Base-by-base conservation (phyloP, 2,329 filamentous ascomycete genomes). In the Phaeoacremonium minimum region DNA sequence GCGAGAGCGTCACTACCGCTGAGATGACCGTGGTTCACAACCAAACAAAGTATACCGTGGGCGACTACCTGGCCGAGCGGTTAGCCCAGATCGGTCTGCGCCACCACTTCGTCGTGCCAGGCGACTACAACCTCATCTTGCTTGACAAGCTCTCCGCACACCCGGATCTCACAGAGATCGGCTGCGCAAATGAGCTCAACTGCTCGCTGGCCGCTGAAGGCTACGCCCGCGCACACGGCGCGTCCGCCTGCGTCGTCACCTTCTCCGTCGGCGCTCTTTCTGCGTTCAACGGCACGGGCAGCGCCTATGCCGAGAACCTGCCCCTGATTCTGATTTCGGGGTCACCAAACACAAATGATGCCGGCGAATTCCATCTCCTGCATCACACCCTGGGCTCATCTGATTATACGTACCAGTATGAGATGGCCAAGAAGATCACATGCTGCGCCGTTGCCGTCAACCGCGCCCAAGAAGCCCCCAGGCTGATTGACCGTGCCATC, bases 391-490 rank as follows among this genome's bases (percentile, higher is more conserved):
- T 55, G 12, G 51, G 51, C 32, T 43, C 38, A 22, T 31, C 40
- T 16, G 47, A 55, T 44, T 53, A 49, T 41, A 48, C 32, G 15
- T 56, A 56, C 42, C 51, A 53, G 44, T 33, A 47, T 17, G 52
- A 54, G 43, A 56, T 56, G 52, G 51, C 52, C 36, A 44, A 49
- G 37, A 55, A 53, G 44, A 48, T 56, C 43, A 55, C 53, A 13
- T 55, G 51, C 41, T 54, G 47, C 28, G 52, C 52, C 20, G 52
- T 53, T 18, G 46, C 48, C 19, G 35, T 55, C 17, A 40, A 41
- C 18, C 46, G 47, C 19, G 49, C 53, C 13, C 45, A 45, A 18
- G 45, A 55, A 6, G 52, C 52, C 14, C 50, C 50, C 20, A 35
- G 48, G 6, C 39, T 50, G 17, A 52, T 52, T 19, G 50, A 52